Evolutionary conservation across 768 basidiomycete species (phyloP).

Genomic region (Amanita subjunquillea): DNA sequence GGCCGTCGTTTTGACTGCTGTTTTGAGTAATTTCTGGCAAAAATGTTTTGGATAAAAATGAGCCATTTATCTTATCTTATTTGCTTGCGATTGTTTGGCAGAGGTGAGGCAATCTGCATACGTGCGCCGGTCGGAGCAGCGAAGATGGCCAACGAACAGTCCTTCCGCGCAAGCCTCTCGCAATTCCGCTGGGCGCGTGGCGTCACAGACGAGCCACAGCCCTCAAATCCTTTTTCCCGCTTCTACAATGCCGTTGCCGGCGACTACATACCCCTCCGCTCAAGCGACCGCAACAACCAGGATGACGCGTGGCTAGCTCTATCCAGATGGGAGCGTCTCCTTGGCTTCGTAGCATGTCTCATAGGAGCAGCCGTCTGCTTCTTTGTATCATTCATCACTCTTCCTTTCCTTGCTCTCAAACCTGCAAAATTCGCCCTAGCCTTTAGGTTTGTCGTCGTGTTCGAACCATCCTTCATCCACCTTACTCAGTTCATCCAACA

Average conservation of each 20-base stretch:
- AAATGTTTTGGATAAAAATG: background rate
- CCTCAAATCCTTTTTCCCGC: slow-evolving; percentile 66
- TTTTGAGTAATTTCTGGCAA: slow-evolving; percentile 3
- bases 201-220: slow-evolving; percentile 44
- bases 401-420: slow-evolving; percentile 49
- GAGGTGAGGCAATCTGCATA: background rate
- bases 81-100: background rate
- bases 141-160: slow-evolving; percentile 36
- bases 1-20: slow-evolving; percentile 4
- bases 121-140: background rate
- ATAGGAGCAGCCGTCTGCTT: slow-evolving; percentile 91
- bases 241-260: slow-evolving; percentile 83
- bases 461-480: background rate
- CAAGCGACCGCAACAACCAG: slow-evolving; percentile 76
- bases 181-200: slow-evolving; percentile 85
- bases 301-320: slow-evolving; percentile 94
- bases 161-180: slow-evolving; percentile 63
- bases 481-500: slow-evolving; percentile 17
- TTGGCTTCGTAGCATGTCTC: slow-evolving; percentile 86
- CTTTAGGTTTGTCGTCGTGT: slow-evolving; percentile 44
- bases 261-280: slow-evolving; percentile 82
- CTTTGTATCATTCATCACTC: slow-evolving; percentile 78
- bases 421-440: slow-evolving; percentile 88
- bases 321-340: slow-evolving; percentile 86
- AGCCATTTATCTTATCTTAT: background rate